These are phyloP conservation scores for Colletotrichum paranaense DNA, from an alignment of 2,329 filamentous ascomycete species.

Conservation along the genomic window DNA sequence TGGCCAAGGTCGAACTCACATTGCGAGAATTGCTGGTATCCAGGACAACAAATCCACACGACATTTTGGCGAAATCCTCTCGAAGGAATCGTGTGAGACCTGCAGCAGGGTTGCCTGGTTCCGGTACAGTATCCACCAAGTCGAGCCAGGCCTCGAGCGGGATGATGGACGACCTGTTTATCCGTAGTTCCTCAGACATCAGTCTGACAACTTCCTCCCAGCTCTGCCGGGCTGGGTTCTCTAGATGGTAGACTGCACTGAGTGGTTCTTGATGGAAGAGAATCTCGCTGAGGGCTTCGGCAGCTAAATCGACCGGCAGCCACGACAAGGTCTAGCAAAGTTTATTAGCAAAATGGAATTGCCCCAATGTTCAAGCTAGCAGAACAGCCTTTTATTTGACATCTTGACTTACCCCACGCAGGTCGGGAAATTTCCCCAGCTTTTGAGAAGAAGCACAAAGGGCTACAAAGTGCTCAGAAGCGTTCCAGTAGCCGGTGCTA, in stretches of 20 bases:
- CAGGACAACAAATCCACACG: too few species aligned
- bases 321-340: slow-evolving; percentile 34
- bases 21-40: too few species aligned
- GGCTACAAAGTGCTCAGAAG: slow-evolving; percentile 36
- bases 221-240: not conserved
- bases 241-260: not conserved
- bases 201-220: not conserved
- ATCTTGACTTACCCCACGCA: not conserved
- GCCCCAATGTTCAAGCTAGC: too few species aligned
- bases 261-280: slow-evolving; percentile 12
- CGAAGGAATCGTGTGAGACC: too few species aligned
- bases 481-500: slow-evolving; percentile 36
- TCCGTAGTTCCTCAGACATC: not conserved
- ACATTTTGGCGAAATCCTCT: too few species aligned
- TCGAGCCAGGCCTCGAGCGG: not conserved
- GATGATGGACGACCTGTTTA: not conserved
- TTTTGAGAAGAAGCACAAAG: slow-evolving; percentile 37
- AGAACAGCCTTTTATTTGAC: too few species aligned
- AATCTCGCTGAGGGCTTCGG: slow-evolving; percentile 34
- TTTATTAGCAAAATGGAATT: slow-evolving; percentile 2
- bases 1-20: too few species aligned
- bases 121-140: not conserved
- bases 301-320: slow-evolving; percentile 37
- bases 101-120: too few species aligned
- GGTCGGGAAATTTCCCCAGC: slow-evolving; percentile 31